These are phyloP conservation scores for Limnanthes douglasii DNA, from an alignment of 345 rosid species.

Conservation along the genomic window DNA sequence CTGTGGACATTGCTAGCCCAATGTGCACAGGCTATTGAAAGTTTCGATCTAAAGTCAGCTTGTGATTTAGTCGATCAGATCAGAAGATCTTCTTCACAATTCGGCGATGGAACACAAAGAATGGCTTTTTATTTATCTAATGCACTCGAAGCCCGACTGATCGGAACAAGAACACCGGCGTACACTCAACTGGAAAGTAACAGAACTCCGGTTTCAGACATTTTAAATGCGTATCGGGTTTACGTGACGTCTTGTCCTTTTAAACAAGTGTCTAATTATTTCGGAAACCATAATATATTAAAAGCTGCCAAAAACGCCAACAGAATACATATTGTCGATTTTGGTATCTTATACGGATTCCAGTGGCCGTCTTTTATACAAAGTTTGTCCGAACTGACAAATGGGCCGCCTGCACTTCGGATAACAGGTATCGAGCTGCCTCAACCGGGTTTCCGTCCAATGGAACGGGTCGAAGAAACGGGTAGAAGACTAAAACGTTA, in stretches of 20 bases:
- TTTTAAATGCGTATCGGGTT: slow-evolving; percentile 37
- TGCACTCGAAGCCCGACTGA: slow-evolving; percentile 54
- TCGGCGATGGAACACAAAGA: slow-evolving; percentile 51
- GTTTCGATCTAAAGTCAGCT: slow-evolving; percentile 38
- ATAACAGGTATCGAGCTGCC: slow-evolving; percentile 73
- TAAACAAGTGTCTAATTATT: slow-evolving; percentile 24
- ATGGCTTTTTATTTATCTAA: slow-evolving; percentile 44
- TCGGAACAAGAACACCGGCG: slow-evolving; percentile 23
- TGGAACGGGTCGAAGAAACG: slow-evolving; percentile 57
- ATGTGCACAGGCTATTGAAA: slow-evolving; percentile 62
- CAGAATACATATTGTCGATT: slow-evolving; percentile 57
- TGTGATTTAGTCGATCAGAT: slow-evolving; percentile 41
- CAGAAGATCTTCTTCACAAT: slow-evolving; percentile 37
- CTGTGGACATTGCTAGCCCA: slow-evolving; percentile 27
- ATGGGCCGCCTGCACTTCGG: slow-evolving; percentile 46
- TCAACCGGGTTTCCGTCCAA: slow-evolving; percentile 70
- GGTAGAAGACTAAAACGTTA: slow-evolving; percentile 39
- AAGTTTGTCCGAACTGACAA: slow-evolving; percentile 20
- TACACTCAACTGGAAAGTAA: slow-evolving; percentile 6
- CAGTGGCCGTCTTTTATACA: slow-evolving; percentile 84
- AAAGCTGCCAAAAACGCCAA: slow-evolving; percentile 32
- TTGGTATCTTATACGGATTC: slow-evolving; percentile 68
- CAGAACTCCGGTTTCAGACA: slow-evolving; percentile 31
- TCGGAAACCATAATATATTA: slow-evolving; percentile 31
- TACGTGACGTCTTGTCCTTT: slow-evolving; percentile 40